Evolutionary conservation across 495 filamentous ascomycete genomes (phyloP).

Genomic region (Barbatosphaeria neglecta): DNA sequence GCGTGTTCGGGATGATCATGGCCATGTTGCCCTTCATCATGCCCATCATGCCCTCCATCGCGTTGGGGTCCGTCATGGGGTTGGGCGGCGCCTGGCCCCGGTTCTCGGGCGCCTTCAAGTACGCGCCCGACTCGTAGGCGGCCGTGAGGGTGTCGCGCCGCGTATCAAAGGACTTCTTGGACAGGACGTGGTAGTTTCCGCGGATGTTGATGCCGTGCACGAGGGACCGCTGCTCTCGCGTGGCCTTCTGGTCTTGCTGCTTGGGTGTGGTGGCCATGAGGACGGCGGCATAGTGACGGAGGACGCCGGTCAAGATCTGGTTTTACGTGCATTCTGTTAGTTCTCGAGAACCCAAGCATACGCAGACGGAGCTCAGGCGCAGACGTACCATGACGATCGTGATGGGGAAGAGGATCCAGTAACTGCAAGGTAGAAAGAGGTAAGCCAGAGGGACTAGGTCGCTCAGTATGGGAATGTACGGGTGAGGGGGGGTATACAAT

Average conservation of each 20-base stretch:
- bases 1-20: constrained; percentile 97
- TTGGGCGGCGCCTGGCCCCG: constrained; percentile 82
- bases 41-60: constrained; percentile 99
- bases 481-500: constrained; percentile 48
- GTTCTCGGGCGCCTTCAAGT: constrained; percentile 77
- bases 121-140: constrained; percentile 72
- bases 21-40: constrained; percentile 99
- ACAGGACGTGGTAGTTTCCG: constrained; percentile 62
- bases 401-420: constrained; percentile 97
- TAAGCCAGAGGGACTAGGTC: not conserved
- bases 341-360: constrained; percentile 1
- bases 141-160: constrained; percentile 71
- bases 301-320: constrained; percentile 84
- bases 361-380: not conserved
- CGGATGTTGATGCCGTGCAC: constrained; percentile 78
- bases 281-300: constrained; percentile 89
- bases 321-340: constrained; percentile 1
- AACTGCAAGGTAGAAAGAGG: constrained; percentile 50
- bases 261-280: constrained; percentile 82
- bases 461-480: not conserved
- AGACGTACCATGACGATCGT: constrained; percentile 84
- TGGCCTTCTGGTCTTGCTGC: constrained; percentile 59
- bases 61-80: constrained; percentile 91
- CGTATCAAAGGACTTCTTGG: constrained; percentile 59
- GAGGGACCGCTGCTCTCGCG: constrained; percentile 80